Conservation (phyloP, 208 protist genomes). For the Leishmania major region DNA sequence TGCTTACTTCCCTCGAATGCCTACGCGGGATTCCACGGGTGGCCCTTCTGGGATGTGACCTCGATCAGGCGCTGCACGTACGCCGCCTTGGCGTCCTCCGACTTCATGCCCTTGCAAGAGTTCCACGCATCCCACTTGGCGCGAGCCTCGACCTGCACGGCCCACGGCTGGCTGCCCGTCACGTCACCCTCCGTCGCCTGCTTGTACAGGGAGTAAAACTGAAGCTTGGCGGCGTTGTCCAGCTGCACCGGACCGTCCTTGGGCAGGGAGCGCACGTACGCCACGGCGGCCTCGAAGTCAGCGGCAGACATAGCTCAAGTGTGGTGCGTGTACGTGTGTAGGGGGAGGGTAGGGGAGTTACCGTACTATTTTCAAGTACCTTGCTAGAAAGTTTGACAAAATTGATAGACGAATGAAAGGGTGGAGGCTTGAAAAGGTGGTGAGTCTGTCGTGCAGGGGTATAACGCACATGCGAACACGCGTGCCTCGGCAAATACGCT, state of each 20-base stretch:
- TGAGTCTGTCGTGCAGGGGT: not conserved
- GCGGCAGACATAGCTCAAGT: conserved; percentile 78
- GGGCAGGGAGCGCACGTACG: conserved; percentile 82
- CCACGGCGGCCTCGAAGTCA: conserved; percentile 83
- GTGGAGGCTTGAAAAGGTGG: not conserved
- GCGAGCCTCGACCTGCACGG: conserved; percentile 90
- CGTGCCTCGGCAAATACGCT: not conserved
- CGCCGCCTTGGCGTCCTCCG: conserved; percentile 88
- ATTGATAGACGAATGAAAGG: not conserved
- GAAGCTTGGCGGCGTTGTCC: conserved; percentile 90
- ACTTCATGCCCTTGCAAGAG: conserved; percentile 83
- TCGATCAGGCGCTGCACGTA: conserved; percentile 90
- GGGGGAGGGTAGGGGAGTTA: not conserved
- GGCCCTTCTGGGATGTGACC: conserved; percentile 68
- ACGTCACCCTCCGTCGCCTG: conserved; percentile 96
- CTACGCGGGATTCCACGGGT: conserved; percentile 65
- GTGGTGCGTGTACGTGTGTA: conserved; percentile 62
- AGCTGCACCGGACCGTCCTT: conserved; percentile 84
- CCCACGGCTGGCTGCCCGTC: conserved; percentile 88
- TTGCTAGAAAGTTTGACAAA: not conserved
- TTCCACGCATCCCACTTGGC: conserved; percentile 97
- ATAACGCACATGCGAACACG: not conserved
- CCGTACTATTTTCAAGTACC: not conserved
- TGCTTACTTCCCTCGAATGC: not conserved
- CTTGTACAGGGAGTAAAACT: conserved; percentile 97